Conservation (phyloP, 2,329 filamentous ascomycete genomes). For the Diaporthe amygdali region DNA sequence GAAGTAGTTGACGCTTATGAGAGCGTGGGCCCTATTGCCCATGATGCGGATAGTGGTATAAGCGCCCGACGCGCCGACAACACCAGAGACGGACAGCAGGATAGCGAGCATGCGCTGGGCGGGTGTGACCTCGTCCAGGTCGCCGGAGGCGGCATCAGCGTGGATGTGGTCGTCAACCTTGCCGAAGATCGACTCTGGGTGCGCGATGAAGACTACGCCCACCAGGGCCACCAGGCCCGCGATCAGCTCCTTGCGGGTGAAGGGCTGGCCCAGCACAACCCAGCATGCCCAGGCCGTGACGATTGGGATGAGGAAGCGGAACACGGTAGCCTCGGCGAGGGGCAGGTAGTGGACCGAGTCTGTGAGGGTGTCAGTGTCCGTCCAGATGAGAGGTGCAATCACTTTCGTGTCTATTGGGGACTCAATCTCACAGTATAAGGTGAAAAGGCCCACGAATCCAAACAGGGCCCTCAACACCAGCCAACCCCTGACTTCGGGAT, state of each 20-base stretch:
- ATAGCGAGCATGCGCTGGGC: constrained; percentile 70
- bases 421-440: constrained; percentile 22
- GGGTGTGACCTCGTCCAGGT: constrained; percentile 49
- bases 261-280: constrained; percentile 69
- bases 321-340: constrained; percentile 78
- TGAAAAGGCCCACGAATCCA: constrained; percentile 24
- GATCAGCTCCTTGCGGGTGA: constrained; percentile 72
- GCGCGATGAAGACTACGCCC: constrained; percentile 78
- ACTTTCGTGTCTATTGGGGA: too few species aligned
- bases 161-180: constrained; percentile 26
- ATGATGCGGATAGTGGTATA: constrained; percentile 78
- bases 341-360: constrained; percentile 68
- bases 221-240: constrained; percentile 72
- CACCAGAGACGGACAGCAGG: constrained; percentile 69
- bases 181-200: constrained; percentile 65
- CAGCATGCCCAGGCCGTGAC: constrained; percentile 71
- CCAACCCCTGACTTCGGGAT: constrained; percentile 21
- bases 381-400: background rate
- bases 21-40: constrained; percentile 74
- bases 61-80: constrained; percentile 71
- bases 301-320: constrained; percentile 79
- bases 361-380: constrained; percentile 31
- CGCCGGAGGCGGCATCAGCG: constrained; percentile 27
- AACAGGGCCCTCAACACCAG: constrained; percentile 23
- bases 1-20: constrained; percentile 82